Base-by-base conservation (phyloP, 2,329 filamentous ascomycete genomes). In the Colletotrichum shisoi region DNA sequence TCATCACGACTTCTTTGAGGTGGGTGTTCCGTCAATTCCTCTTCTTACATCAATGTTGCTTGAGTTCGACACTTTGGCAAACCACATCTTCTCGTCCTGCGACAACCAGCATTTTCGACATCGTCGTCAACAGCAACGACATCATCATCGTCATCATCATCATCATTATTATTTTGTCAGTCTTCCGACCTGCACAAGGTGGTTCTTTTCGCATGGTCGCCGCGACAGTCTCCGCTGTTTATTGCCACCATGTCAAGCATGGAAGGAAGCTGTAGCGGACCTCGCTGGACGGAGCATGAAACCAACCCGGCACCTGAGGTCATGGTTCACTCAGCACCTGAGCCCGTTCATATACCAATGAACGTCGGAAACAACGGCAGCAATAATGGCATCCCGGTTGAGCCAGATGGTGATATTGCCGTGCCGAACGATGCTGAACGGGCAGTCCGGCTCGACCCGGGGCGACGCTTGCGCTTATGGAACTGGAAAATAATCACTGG, bases 401-500 rank as follows among this genome's bases (percentile, higher is more conserved):
- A 44, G 11, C 34, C 24, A 21, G 27, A 11, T 21, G n/a, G n/a
- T 12, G 49, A 52, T n/a, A 3, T 24, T 44, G 37, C 27, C 51
- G 24, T 24, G 1, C 13, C 17, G 13, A 48, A 17, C 11, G 31
- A 48, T 9, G 13, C 3, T 2, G 44, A 27, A 9, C 44, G 48
- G 15, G 44, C 24, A 17, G 34, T 9, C 24, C 44, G 34, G 17
- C 72, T 45, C 63, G 76, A 6, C 34, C 72, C 9, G 67, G 69
- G 9, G 69, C 70, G 1, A 69, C 74, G 8, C 39, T 72, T n/a
- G 57, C 72, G 39, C 21, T 39, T 61, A 21, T 61, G 58, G 58
- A 62, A 57, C 6, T 57, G 60, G 51, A 62, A 48, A n/a, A 46
- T 40, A 13, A 70, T 81, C n/a, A 75, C 74, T 1, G 72, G 81